Percentiles rank a stretch among this genome's conserved stretches.
Conservation (phyloP, 1,284 basidiomycete species). For the Abortiporus biennis region DNA sequence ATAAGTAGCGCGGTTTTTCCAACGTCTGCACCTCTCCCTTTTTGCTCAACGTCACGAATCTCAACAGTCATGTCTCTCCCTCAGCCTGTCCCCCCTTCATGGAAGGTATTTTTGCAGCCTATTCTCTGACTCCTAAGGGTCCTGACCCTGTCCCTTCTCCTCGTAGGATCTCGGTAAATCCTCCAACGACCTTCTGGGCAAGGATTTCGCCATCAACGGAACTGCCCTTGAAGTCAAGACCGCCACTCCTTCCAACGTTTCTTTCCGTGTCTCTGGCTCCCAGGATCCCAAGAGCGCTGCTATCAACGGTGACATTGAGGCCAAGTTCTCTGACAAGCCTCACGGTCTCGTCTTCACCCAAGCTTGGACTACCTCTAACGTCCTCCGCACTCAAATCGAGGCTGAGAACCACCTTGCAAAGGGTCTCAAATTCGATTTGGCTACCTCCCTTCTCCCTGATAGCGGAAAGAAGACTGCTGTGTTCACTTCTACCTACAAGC, state of each 20-base stretch:
- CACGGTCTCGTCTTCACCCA: conserved; percentile 90
- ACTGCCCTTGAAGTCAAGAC: conserved; percentile 91
- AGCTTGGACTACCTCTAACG: conserved; percentile 92
- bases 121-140: too few species aligned
- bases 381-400: conserved; percentile 90
- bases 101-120: conserved; percentile 61
- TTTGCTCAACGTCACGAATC: conserved; percentile 19
- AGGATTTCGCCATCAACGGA: conserved; percentile 88
- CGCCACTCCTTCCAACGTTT: conserved; percentile 82
- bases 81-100: conserved; percentile 88
- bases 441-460: conserved; percentile 81
- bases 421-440: conserved; percentile 94
- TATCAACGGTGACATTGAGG: conserved; percentile 79
- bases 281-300: conserved; percentile 69
- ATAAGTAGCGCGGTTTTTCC: conserved; percentile 21
- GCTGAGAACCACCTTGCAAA: conserved; percentile 97
- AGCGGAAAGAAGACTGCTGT: conserved; percentile 83
- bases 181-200: conserved; percentile 89
- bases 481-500: conserved; percentile 88
- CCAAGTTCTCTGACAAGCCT: conserved; percentile 84
- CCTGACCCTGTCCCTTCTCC: too few species aligned
- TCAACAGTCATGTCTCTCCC: conserved; percentile 65
- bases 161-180: conserved; percentile 92
- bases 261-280: conserved; percentile 83
- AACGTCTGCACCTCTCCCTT: conserved; percentile 13